A percentile compares a stretch with the other conserved stretches of the same genome.
These are phyloP conservation scores for Fusarium virguliforme DNA, from an alignment of 2,329 filamentous ascomycete species.

Conservation along the genomic window DNA sequence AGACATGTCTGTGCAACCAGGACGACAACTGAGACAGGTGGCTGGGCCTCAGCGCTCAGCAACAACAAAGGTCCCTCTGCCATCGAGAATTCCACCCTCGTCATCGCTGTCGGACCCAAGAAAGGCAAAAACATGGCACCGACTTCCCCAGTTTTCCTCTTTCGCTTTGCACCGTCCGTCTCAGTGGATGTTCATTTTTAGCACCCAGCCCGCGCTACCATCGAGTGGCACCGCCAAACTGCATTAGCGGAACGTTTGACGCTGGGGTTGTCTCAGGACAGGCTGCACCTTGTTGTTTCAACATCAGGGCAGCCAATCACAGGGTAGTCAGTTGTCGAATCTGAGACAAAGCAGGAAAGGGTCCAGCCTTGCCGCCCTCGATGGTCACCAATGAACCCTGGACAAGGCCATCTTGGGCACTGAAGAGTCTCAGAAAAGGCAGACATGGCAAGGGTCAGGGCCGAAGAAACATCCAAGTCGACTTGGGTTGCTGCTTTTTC, in stretches of 20 bases:
- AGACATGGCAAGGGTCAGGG: slow-evolving; percentile 11
- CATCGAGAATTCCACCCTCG: slow-evolving; percentile 7
- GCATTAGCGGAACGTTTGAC: slow-evolving; percentile 26
- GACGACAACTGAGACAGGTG: slow-evolving; percentile 12
- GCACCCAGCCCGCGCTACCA: slow-evolving; percentile 37
- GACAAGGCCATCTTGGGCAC: slow-evolving; percentile 14
- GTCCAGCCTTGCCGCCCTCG: slow-evolving; percentile 31
- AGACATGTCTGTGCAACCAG: background rate
- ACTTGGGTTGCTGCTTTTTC: slow-evolving; percentile 3
- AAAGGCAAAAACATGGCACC: slow-evolving; percentile 13
- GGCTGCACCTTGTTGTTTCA: slow-evolving; percentile 48
- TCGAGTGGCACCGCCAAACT: slow-evolving; percentile 21
- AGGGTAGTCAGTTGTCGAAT: slow-evolving; percentile 10
- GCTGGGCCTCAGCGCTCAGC: slow-evolving; percentile 5
- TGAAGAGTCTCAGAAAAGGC: slow-evolving; percentile 21
- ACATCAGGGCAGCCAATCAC: slow-evolving; percentile 49
- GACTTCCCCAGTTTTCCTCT: slow-evolving; percentile 14
- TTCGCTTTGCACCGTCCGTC: background rate
- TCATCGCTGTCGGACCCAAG: slow-evolving; percentile 15
- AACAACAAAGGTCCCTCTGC: slow-evolving; percentile 8
- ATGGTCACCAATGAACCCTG: slow-evolving; percentile 1
- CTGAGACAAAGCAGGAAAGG: slow-evolving; percentile 41
- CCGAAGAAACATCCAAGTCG: slow-evolving; percentile 8
- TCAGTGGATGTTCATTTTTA: slow-evolving; percentile 45
- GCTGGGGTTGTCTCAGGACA: slow-evolving; percentile 42